These are phyloP conservation scores for Pseudotsuga menziesii DNA, from an alignment of 75 land plant species.

Conservation along the genomic window DNA sequence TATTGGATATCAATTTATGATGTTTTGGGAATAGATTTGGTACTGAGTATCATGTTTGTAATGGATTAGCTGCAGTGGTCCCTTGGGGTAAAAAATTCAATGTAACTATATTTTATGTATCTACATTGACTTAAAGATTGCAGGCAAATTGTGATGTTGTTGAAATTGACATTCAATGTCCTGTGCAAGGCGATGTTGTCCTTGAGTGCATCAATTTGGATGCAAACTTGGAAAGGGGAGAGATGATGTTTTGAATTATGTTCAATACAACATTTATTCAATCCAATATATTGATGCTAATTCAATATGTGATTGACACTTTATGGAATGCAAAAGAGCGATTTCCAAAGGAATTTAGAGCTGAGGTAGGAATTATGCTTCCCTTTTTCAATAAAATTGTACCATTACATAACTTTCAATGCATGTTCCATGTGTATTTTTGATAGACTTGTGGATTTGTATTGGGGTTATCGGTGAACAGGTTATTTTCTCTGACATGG, in stretches of 20 bases:
- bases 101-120: background rate
- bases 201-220: slow-evolving; percentile 67
- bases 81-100: background rate
- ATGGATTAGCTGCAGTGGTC: background rate
- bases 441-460: background rate
- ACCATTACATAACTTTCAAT: background rate
- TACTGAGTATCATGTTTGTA: background rate
- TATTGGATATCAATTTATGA: background rate
- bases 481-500: slow-evolving; percentile 69
- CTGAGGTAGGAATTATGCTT: slow-evolving; percentile 43
- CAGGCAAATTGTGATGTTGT: slow-evolving; percentile 59
- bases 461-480: slow-evolving; percentile 15
- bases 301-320: slow-evolving; percentile 68
- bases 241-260: slow-evolving; percentile 83
- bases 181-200: slow-evolving; percentile 78
- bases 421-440: background rate
- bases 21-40: background rate
- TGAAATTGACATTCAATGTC: slow-evolving; percentile 61
- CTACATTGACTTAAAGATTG: background rate
- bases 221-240: slow-evolving; percentile 41
- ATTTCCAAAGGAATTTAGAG: slow-evolving; percentile 65
- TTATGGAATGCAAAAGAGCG: slow-evolving; percentile 74
- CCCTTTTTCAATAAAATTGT: background rate
- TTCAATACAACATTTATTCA: slow-evolving; percentile 74
- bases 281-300: slow-evolving; percentile 56